Evolutionary conservation across 495 filamentous ascomycete genomes (phyloP), one percentile per base, ranked within the genome.

Genomic region (Geopyxis carbonaria): DNA sequence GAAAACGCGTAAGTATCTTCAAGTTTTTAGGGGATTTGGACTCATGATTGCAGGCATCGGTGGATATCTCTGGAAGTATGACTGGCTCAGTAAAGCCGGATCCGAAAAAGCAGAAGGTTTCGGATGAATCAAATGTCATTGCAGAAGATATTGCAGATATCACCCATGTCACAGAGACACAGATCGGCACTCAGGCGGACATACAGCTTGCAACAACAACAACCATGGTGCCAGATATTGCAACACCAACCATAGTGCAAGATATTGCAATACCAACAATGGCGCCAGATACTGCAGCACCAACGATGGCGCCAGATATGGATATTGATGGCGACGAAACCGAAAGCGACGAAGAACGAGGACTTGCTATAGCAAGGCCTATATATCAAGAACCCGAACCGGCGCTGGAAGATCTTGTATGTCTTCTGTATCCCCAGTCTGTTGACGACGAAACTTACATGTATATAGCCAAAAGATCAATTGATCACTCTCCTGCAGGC

Each of bases 161-260:
- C 31, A 54, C 50, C 5, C 45, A 53, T 43, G 22, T 53, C 19
- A 54, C 42, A 30, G 38, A 55, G 19, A 45, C 45, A 13, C 8
- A 40, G 40, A 16, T 11, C 10, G 13, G 16, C 31, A 28, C n/a
- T 10, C 20, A 13, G 14, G 18, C 11, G 20, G 18, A 36, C 16
- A 18, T 21, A 11, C 24, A 18, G 15, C n/a, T 9, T 8, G 15
- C 14, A 36, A 19, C 24, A 22, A 41, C 32, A n/a, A 18, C n/a
- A 27, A 41, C 31, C 30, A 34, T 22, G 30, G 24, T n/a, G 15
- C 2, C 11, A 22, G 18, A 14, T 18, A 21, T 13, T n/a, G 14
- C 20, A 16, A 41, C 32, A n/a, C 18, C n/a, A 27, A 41, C 31
- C 30, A 34, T 22, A 22, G 24, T n/a, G 15, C 2, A n/a, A 22